phyloP scores from a whole-genome alignment of 2,329 filamentous ascomycete species.

The Cladosporium velox region DNA sequence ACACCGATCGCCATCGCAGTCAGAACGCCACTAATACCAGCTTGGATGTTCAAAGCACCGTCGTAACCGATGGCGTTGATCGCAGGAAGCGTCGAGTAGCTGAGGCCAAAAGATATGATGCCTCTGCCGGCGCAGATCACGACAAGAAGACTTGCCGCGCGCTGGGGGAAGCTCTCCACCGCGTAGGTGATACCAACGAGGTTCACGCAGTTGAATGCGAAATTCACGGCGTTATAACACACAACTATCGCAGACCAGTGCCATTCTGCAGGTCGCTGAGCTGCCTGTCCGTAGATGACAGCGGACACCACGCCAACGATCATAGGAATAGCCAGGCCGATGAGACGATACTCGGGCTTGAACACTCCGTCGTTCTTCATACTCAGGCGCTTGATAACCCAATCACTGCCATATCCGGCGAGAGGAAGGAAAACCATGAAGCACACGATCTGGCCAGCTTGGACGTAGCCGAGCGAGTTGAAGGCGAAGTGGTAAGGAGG shows the following conservation, averaged over 20 bases:
- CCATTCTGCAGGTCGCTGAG: conserved; percentile 37
- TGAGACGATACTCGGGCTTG: conserved; percentile 42
- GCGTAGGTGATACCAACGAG: conserved; percentile 48
- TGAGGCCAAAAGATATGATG: conserved; percentile 47
- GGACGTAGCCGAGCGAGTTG: conserved; percentile 39
- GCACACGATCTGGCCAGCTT: conserved; percentile 43
- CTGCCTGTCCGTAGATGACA: conserved; percentile 43
- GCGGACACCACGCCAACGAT: conserved; percentile 40
- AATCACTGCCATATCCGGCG: conserved; percentile 42
- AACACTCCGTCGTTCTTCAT: conserved; percentile 40
- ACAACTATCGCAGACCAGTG: conserved; percentile 42
- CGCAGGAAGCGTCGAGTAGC: conserved; percentile 40
- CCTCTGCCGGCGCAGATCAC: conserved; percentile 50
- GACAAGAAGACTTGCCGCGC: conserved; percentile 45
- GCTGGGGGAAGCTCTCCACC: conserved; percentile 46
- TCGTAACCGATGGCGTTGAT: conserved; percentile 36
- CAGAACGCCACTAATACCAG: conserved; percentile 4
- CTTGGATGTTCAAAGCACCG: conserved; percentile 29
- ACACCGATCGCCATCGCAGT: conserved; percentile 9
- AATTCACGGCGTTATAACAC: conserved; percentile 37
- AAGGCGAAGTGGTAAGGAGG: conserved; percentile 43
- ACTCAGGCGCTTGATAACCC: conserved; percentile 38
- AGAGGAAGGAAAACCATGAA: conserved; percentile 41
- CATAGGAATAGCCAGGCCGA: conserved; percentile 39
- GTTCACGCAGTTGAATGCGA: conserved; percentile 44